Base-by-base conservation (phyloP, 1,139 yeast species). In the Lodderomyces metapsilosis region DNA sequence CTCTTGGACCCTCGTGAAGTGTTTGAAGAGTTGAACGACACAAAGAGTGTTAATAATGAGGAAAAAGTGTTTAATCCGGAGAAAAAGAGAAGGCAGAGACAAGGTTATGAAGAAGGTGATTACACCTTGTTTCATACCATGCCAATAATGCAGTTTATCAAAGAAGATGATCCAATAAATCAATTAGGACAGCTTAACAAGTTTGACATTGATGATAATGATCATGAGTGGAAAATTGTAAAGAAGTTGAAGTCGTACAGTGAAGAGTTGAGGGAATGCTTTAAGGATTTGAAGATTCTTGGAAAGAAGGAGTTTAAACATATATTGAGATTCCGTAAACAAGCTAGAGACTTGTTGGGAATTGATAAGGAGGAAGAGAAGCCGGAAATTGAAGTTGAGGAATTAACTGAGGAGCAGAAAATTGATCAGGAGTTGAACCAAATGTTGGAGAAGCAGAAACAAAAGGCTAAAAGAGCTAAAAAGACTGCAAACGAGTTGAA, bases 101-200 rank as follows among this genome's bases (percentile, higher is more conserved):
- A 45, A 39, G 99, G 99, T 76, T 92, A 92, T 67, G 98, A 88
- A 47, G 98, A 92, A 59, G 96, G 95, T 40, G 96, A 92, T 57
- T 81, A 86, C 57, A 70, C 83, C 23, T 80, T 84, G 52, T 87
- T 80, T 59, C 92, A 89, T 54, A 80, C 82, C 13, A 73, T 79
- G 70, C 77, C 88, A 16, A 72, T 89, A 5, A 63, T 88, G 62
- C 97, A 92, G 11, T 91, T 92, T 66, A 78, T 94, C 40, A 64
- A 61, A 51, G 76, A 80, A 43, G 92, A 84, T 34, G 95, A 86
- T 48, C 96, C 98, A 10, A 88, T 92, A 40, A 84, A 84, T 50
- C 74, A 84, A 48, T 74, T 94, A 44, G 98, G 97, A 43, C 69
- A 78, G 17, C 74, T 83, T 50, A 82, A 82, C 51, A 76, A 74